A percentile compares a stretch with the other conserved stretches of the same genome.
Conservation (phyloP, 2,329 filamentous ascomycete genomes). For the Verticillium isaacii region DNA sequence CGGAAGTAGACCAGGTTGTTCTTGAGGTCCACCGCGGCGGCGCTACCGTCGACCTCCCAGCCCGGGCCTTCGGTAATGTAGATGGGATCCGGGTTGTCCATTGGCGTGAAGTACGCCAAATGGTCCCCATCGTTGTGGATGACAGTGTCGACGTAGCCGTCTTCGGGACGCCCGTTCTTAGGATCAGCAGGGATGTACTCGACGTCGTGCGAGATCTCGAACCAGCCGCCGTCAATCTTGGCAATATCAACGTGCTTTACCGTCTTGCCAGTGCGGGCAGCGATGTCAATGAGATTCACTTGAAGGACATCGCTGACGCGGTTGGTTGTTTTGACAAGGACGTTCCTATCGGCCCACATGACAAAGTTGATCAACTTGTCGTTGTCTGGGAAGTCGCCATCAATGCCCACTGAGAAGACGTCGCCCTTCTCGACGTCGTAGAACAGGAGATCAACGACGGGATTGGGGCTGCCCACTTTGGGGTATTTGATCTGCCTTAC, state of each 20-base stretch:
- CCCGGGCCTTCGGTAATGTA: constrained; percentile 75
- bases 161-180: constrained; percentile 66
- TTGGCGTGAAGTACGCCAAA: constrained; percentile 84
- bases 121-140: constrained; percentile 86
- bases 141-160: constrained; percentile 91
- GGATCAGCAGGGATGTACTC: constrained; percentile 82
- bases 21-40: constrained; percentile 77
- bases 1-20: constrained; percentile 90
- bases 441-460: constrained; percentile 80
- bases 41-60: constrained; percentile 88
- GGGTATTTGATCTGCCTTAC: constrained; percentile 93
- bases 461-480: constrained; percentile 91
- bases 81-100: constrained; percentile 76
- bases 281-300: constrained; percentile 79
- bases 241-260: constrained; percentile 76
- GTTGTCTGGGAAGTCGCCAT: constrained; percentile 72
- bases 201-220: constrained; percentile 86
- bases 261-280: constrained; percentile 66
- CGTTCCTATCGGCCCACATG: constrained; percentile 81
- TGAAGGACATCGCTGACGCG: constrained; percentile 89
- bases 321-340: constrained; percentile 88
- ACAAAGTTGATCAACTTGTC: constrained; percentile 91
- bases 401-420: constrained; percentile 73
- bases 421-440: constrained; percentile 77
- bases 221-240: constrained; percentile 92